These are phyloP conservation scores for Silene latifolia DNA, from an alignment of 148 eudicot genomes.

Conservation along the genomic window DNA sequence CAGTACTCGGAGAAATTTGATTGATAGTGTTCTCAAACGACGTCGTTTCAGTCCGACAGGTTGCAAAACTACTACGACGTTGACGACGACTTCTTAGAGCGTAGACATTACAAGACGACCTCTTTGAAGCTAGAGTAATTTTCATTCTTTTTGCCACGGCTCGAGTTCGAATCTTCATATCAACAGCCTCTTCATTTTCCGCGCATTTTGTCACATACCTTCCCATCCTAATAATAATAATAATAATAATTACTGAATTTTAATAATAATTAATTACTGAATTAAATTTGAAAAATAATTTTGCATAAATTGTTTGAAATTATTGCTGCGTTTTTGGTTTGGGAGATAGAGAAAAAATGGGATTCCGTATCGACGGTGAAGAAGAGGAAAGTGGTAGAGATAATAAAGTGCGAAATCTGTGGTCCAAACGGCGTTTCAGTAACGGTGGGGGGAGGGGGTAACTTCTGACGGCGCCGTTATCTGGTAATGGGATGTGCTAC, in stretches of 20 bases:
- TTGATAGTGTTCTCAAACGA: conserved; percentile 11
- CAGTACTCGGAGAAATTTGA: conserved; percentile 4
- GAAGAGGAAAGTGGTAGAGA: conserved; percentile 12
- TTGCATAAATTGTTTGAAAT: not conserved
- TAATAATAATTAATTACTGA: no score
- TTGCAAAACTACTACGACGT: not conserved
- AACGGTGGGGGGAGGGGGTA: conserved; percentile 22
- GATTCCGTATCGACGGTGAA: conserved; percentile 42
- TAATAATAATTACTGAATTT: no score
- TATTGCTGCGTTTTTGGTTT: conserved; percentile 1
- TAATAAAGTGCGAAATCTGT: conserved; percentile 11
- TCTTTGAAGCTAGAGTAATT: conserved; percentile 6
- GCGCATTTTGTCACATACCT: conserved; percentile 25
- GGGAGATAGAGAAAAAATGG: conserved; percentile 16
- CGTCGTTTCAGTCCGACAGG: not conserved
- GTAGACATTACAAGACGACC: conserved; percentile 6
- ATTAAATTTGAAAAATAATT: no score
- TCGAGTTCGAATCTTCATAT: conserved; percentile 37
- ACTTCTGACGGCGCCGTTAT: conserved; percentile 53
- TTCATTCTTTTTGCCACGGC: conserved; percentile 20
- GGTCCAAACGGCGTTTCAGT: conserved; percentile 39
- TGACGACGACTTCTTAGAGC: conserved; percentile 31
- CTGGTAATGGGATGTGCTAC: no score
- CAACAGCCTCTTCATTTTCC: conserved; percentile 28
- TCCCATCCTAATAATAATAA: conserved; percentile 15